These are phyloP conservation scores for Candida morakotiae DNA, from an alignment of 805 yeast genomes.

Conservation along the genomic window DNA sequence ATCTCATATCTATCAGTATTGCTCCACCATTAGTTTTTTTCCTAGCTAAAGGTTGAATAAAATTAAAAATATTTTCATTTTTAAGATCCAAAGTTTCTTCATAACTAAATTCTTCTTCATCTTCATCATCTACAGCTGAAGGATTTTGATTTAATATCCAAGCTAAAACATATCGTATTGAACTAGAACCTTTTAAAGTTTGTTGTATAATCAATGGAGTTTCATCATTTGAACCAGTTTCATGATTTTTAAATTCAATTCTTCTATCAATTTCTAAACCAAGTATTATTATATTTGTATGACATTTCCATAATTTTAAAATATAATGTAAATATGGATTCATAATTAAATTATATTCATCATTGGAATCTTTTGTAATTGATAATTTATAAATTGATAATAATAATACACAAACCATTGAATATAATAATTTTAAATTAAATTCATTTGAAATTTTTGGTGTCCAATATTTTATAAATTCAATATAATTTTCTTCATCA, in stretches of 20 bases:
- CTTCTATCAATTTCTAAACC: slow-evolving; percentile 53
- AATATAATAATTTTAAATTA: slow-evolving; percentile 23
- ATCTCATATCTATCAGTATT: slow-evolving; percentile 52
- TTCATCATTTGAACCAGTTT: slow-evolving; percentile 17
- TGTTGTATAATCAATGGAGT: slow-evolving; percentile 32
- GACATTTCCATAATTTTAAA: slow-evolving; percentile 62
- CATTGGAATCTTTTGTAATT: slow-evolving; percentile 13
- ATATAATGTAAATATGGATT: slow-evolving; percentile 63
- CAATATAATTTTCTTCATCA: slow-evolving; percentile 25
- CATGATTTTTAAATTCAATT: slow-evolving; percentile 27
- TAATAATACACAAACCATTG: slow-evolving; percentile 29
- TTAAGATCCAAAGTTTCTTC: slow-evolving; percentile 47
- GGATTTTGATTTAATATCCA: slow-evolving; percentile 46
- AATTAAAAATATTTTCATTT: slow-evolving; percentile 55
- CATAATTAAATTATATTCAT: slow-evolving; percentile 36
- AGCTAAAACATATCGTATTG: slow-evolving; percentile 59
- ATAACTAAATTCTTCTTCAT: background rate
- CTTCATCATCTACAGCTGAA: slow-evolving; percentile 12
- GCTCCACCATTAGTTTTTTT: slow-evolving; percentile 55
- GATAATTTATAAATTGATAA: slow-evolving; percentile 29
- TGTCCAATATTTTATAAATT: slow-evolving; percentile 24
- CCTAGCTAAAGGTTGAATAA: slow-evolving; percentile 66
- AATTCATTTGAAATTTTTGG: slow-evolving; percentile 17
- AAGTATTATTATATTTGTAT: slow-evolving; percentile 53
- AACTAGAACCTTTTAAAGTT: slow-evolving; percentile 55